Base-by-base conservation (phyloP, 495 filamentous ascomycete species). In the Penicillium samsonianum region DNA sequence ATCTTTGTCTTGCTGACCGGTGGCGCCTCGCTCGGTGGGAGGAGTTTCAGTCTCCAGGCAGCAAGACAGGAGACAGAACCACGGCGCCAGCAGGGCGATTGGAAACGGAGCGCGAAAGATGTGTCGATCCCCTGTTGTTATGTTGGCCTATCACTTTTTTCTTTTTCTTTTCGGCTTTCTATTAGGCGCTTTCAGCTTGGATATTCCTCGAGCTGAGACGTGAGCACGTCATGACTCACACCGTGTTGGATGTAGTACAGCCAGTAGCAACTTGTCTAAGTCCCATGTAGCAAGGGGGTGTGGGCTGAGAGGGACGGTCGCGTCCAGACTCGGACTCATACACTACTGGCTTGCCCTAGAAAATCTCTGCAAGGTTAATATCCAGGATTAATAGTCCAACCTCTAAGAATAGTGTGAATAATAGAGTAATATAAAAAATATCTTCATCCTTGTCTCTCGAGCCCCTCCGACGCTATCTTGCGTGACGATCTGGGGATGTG, bases 101-200 rank as follows among this genome's bases (percentile, higher is more conserved):
- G 45, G 53, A 62, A 67, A 67, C 48, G 46, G 59, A 61, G 57
- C 58, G 55, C 40, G 28, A 54, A 56, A n/a, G 6, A 38, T 17
- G 35, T 17, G 16, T 14, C 35, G 33, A 57, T 25, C 44, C 44
- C 44, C n/a, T 31, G 45, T 48, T 8, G 7, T 17, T 17, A 38
- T n/a, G 35, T 38, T 17, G n/a, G 7, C 35, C n/a, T 38, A 8
- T 38, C 35, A 38, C 35, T n/a, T n/a, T 35, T 33, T 48, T 17
- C 17, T 19, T 38, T 40, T 56, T 10, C 25, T 45, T 14, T 16
- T 44, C 28, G 35, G 8, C n/a, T 44, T 54, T 33, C 28, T 7
- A 6, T 28, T 10, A 26, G 8, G 8, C 23, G 16, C 47, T 51
- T 30, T 41, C 25, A 23, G 10, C 50, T 53, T 10, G 22, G 16